Conservation (phyloP, 1,139 yeast species). For the Geotrichum phurueaensis region DNA sequence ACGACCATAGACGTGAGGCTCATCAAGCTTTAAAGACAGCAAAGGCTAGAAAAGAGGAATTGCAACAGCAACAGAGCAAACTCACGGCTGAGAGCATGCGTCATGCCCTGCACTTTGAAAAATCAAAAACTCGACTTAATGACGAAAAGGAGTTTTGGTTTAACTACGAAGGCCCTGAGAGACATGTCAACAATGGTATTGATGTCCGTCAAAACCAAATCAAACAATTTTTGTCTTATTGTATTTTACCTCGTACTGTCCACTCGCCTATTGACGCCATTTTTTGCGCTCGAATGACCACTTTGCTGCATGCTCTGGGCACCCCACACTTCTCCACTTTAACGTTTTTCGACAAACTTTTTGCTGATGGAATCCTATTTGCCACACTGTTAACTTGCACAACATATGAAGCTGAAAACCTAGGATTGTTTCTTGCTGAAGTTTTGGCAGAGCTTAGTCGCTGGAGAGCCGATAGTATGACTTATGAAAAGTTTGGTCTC, state of each 20-base stretch:
- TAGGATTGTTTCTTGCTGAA: slow-evolving; percentile 68
- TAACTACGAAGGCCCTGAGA: slow-evolving; percentile 19
- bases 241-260: slow-evolving; percentile 69
- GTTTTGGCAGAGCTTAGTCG: slow-evolving; percentile 44
- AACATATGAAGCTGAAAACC: slow-evolving; percentile 70
- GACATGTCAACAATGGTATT: slow-evolving; percentile 24
- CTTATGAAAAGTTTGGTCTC: slow-evolving; percentile 31
- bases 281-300: slow-evolving; percentile 57
- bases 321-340: slow-evolving; percentile 44
- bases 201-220: slow-evolving; percentile 31
- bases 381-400: slow-evolving; percentile 67
- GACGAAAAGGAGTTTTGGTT: slow-evolving; percentile 37
- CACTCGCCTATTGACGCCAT: slow-evolving; percentile 86
- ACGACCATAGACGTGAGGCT: slow-evolving; percentile 16
- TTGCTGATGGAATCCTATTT: slow-evolving; percentile 47
- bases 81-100: slow-evolving; percentile 30
- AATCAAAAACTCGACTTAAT: slow-evolving; percentile 31
- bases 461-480: slow-evolving; percentile 38
- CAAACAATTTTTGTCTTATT: slow-evolving; percentile 49
- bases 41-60: slow-evolving; percentile 22
- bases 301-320: slow-evolving; percentile 43
- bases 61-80: slow-evolving; percentile 23
- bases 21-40: slow-evolving; percentile 16
- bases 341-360: slow-evolving; percentile 44
- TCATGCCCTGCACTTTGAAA: slow-evolving; percentile 35